These are phyloP conservation scores for Plantago coronopus DNA, from an alignment of 305 asterid genomes.

Conservation along the genomic window DNA sequence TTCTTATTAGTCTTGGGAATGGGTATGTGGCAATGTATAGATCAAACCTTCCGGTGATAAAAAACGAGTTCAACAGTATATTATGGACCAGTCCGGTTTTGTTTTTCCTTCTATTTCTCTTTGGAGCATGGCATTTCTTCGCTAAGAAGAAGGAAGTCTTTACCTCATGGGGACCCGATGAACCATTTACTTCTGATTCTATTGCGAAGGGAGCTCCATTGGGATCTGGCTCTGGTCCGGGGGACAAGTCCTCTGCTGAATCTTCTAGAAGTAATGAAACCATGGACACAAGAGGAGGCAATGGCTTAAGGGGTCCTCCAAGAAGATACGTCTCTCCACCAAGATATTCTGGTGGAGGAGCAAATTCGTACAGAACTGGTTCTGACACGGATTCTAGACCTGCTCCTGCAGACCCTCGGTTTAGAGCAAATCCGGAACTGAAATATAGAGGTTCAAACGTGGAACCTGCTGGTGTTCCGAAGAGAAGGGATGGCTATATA, in stretches of 20 bases:
- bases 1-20: slow-evolving; percentile 57
- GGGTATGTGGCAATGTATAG: slow-evolving; percentile 76
- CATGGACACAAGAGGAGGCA: slow-evolving; percentile 61
- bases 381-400: slow-evolving; percentile 51
- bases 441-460: slow-evolving; percentile 63
- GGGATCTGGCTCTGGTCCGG: slow-evolving; percentile 41
- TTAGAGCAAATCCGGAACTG: slow-evolving; percentile 55
- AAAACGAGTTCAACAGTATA: slow-evolving; percentile 70
- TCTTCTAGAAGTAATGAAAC: slow-evolving; percentile 59
- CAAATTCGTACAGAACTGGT: slow-evolving; percentile 43
- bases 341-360: slow-evolving; percentile 48
- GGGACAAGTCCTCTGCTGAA: slow-evolving; percentile 54
- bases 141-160: slow-evolving; percentile 89
- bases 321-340: slow-evolving; percentile 79
- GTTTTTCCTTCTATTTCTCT: slow-evolving; percentile 74
- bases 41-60: slow-evolving; percentile 74
- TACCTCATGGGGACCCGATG: slow-evolving; percentile 93
- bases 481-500: slow-evolving; percentile 60
- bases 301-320: slow-evolving; percentile 56
- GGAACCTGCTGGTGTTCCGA: slow-evolving; percentile 48
- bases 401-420: slow-evolving; percentile 52
- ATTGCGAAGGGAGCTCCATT: slow-evolving; percentile 44
- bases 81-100: slow-evolving; percentile 85
- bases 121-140: slow-evolving; percentile 83
- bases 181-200: slow-evolving; percentile 52